These are phyloP conservation scores for Streptanthus diversifolius DNA, from an alignment of 345 rosid species.

Conservation along the genomic window DNA sequence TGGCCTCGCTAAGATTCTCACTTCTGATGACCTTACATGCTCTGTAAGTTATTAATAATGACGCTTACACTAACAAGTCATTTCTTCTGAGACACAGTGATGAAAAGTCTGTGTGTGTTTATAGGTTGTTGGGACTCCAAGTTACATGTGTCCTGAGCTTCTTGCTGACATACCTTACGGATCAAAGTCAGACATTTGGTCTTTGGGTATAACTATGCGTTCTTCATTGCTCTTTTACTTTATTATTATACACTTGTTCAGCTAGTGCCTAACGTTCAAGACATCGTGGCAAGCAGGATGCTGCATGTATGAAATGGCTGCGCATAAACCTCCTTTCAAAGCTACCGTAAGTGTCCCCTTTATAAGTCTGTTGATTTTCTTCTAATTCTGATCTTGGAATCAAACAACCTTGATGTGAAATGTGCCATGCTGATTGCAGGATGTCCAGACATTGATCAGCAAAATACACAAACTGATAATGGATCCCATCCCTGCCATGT, in stretches of 20 bases:
- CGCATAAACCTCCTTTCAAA: conserved; percentile 87
- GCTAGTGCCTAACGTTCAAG: conserved; percentile 1
- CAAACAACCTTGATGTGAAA: neutral
- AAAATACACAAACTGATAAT: conserved; percentile 83
- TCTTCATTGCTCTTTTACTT: neutral
- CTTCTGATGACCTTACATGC: conserved; percentile 88
- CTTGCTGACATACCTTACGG: conserved; percentile 98
- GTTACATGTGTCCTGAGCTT: conserved; percentile 99
- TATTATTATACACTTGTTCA: neutral
- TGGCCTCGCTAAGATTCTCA: conserved; percentile 94
- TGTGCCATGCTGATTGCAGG: conserved; percentile 44
- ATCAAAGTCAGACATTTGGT: conserved; percentile 98
- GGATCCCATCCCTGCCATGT: conserved; percentile 89
- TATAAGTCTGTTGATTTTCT: neutral
- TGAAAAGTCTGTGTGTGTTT: conserved; percentile 7
- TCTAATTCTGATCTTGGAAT: neutral
- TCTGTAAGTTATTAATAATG: conserved; percentile 55
- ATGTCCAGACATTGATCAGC: conserved; percentile 86
- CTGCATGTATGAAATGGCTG: conserved; percentile 90
- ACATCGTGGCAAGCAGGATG: conserved; percentile 58
- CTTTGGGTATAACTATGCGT: conserved; percentile 55
- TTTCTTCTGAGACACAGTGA: neutral
- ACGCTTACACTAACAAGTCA: neutral
- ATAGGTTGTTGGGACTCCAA: conserved; percentile 98
- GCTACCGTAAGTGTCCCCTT: conserved; percentile 69